Evolutionary conservation across 2,329 filamentous ascomycete species (phyloP).

Genomic region (Fusarium nisikadoi): DNA sequence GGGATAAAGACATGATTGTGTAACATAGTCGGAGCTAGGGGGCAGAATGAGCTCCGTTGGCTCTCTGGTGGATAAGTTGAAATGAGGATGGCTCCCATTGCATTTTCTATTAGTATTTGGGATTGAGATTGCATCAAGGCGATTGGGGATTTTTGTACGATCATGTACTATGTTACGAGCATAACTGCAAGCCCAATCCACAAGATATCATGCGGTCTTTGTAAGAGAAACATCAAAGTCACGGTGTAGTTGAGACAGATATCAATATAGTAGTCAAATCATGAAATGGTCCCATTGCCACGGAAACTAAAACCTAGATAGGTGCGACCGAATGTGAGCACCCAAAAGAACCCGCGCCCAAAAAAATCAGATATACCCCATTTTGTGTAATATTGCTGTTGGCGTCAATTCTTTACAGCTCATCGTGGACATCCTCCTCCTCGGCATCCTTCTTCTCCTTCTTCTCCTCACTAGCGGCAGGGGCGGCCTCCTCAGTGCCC

Average conservation of each 20-base stretch:
- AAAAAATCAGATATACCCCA: slow-evolving; percentile 48
- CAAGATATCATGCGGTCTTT: neutral
- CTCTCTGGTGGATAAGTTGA: slow-evolving; percentile 10
- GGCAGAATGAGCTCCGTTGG: slow-evolving; percentile 1
- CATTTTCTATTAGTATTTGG: slow-evolving; percentile 9
- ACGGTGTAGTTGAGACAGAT: neutral
- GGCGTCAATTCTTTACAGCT: slow-evolving; percentile 70
- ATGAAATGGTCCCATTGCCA: slow-evolving; percentile 42
- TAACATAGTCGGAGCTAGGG: slow-evolving; percentile 26
- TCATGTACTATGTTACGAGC: slow-evolving; percentile 20
- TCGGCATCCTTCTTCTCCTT: slow-evolving; percentile 57
- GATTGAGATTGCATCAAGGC: slow-evolving; percentile 5
- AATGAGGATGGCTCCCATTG: slow-evolving; percentile 19
- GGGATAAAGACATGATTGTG: slow-evolving; percentile 25
- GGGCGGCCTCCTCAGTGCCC: slow-evolving; percentile 64
- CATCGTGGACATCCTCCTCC: slow-evolving; percentile 70
- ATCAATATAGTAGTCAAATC: slow-evolving; percentile 30
- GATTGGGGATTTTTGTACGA: slow-evolving; percentile 20
- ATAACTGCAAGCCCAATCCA: slow-evolving; percentile 20
- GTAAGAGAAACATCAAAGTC: neutral
- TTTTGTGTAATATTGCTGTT: slow-evolving; percentile 44
- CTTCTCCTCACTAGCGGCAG: slow-evolving; percentile 64
- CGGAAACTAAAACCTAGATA: slow-evolving; percentile 44
- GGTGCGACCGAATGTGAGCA: slow-evolving; percentile 40
- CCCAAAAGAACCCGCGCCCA: slow-evolving; percentile 48